Conservation (phyloP, 805 yeast species). For the Myxozyma lipomycoides region DNA sequence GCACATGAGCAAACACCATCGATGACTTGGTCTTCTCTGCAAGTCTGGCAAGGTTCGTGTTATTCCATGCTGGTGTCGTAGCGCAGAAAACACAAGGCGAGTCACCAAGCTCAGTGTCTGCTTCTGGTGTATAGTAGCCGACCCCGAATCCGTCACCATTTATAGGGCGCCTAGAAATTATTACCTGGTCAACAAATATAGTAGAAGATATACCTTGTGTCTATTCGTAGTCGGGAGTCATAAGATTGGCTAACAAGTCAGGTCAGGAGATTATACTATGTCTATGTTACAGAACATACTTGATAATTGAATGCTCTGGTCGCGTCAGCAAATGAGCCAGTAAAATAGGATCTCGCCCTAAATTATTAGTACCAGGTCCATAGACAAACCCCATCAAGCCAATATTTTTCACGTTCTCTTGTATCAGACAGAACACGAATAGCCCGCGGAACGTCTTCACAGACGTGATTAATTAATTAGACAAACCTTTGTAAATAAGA, state of each 20-base stretch:
- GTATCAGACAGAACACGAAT: neutral
- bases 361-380: neutral
- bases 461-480: too few species aligned
- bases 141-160: constrained; percentile 99
- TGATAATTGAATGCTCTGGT: constrained; percentile 96
- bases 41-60: constrained; percentile 77
- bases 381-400: neutral
- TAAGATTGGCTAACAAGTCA: constrained; percentile 61
- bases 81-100: constrained; percentile 94
- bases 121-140: constrained; percentile 73
- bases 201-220: constrained; percentile 43
- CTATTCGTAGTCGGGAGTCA: constrained; percentile 82
- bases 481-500: constrained; percentile 72
- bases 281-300: constrained; percentile 37
- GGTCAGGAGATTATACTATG: constrained; percentile 1
- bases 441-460: constrained; percentile 4
- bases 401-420: neutral
- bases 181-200: neutral
- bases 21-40: constrained; percentile 83
- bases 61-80: constrained; percentile 98
- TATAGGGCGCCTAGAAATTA: constrained; percentile 62
- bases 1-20: constrained; percentile 87
- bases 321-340: constrained; percentile 82
- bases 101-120: constrained; percentile 48
- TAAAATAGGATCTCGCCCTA: constrained; percentile 79